These are phyloP conservation scores for Schoenoplectus tabernaemontani DNA, from an alignment of 202 grass and related monocot species.

Conservation along the genomic window DNA sequence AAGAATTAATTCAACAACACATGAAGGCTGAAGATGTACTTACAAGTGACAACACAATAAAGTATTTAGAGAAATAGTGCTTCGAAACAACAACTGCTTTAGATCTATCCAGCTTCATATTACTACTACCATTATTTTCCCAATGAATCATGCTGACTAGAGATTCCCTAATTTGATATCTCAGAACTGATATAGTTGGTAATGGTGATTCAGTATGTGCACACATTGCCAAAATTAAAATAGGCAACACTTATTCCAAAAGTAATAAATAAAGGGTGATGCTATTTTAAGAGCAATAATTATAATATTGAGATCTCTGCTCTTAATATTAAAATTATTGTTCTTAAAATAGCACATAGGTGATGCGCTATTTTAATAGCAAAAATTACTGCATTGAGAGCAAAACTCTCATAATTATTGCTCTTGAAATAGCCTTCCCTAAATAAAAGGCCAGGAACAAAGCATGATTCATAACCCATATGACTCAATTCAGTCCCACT, in stretches of 20 bases:
- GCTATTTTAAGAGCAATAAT: no score
- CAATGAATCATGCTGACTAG: neutral
- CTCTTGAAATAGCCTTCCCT: no score
- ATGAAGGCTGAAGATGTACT: neutral
- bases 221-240: neutral
- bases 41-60: neutral
- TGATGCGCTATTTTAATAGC: no score
- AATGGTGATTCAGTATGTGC: neutral
- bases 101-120: neutral
- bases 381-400: no score
- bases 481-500: neutral
- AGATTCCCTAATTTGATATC: neutral
- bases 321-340: no score
- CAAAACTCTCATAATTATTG: no score
- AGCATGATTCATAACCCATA: neutral
- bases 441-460: neutral
- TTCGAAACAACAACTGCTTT: neutral
- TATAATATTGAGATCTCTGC: no score
- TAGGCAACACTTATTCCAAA: neutral
- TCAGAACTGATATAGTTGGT: neutral
- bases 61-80: neutral
- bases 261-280: no score
- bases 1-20: neutral
- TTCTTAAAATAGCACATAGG: no score
- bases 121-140: neutral